Percentiles rank a stretch among this genome's conserved stretches.
Conservation (phyloP, 352 stramenopile species). For the Globisporangium yorkense region DNA sequence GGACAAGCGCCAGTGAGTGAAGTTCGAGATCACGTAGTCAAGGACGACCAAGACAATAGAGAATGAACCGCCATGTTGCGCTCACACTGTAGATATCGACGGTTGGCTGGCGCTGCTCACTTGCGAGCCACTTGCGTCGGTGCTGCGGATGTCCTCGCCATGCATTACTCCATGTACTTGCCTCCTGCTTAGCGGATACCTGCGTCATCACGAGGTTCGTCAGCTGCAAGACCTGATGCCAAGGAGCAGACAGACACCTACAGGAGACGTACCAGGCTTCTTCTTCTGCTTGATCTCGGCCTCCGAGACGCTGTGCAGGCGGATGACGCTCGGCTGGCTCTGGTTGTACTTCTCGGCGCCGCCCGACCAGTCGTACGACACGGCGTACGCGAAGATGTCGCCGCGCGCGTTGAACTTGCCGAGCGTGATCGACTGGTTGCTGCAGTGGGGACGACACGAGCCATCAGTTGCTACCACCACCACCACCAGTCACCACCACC, state of each 20-base stretch:
- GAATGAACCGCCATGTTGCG: no score
- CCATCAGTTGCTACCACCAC: no score
- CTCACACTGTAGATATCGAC: no score
- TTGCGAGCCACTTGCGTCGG: no score
- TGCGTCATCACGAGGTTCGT: not conserved
- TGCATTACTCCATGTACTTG: no score
- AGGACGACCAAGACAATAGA: no score
- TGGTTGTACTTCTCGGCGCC: slow-evolving; percentile 88
- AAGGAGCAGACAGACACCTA: no score
- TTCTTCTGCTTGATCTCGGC: slow-evolving; percentile 95
- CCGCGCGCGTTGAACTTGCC: slow-evolving; percentile 92
- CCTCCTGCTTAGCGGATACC: slow-evolving; percentile 8
- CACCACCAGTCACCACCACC: no score
- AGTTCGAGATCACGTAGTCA: not conserved
- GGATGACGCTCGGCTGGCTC: slow-evolving; percentile 88
- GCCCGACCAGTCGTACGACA: slow-evolving; percentile 97
- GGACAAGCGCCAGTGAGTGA: slow-evolving; percentile 3
- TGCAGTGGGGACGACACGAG: slow-evolving; percentile 10
- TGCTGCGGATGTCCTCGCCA: no score
- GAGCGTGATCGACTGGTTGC: slow-evolving; percentile 87
- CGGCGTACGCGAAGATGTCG: slow-evolving; percentile 94
- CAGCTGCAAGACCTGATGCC: not conserved
- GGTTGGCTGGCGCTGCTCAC: not conserved
- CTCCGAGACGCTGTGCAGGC: slow-evolving; percentile 89
- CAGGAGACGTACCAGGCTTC: slow-evolving; percentile 63